A percentile compares a stretch with the other conserved stretches of the same genome.
Evolutionary conservation across 2,329 filamentous ascomycete species (phyloP).

Genomic region (Aspergillus costaricaensis): DNA sequence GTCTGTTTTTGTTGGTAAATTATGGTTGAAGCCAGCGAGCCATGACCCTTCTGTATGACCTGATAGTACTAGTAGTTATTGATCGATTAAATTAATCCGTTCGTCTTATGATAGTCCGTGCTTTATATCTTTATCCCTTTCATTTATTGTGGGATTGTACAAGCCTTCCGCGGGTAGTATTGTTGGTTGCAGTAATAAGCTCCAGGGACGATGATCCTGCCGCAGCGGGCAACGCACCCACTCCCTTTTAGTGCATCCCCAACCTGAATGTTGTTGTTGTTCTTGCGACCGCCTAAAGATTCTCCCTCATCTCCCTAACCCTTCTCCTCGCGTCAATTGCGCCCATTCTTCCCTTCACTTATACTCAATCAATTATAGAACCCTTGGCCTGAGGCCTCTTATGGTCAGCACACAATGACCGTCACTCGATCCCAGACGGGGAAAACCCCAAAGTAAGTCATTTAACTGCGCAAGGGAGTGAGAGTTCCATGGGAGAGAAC

Average conservation of each 20-base stretch:
- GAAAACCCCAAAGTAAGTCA: constrained; percentile 53
- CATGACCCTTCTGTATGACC: too few species aligned
- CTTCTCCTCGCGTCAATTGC: constrained; percentile 9
- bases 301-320: constrained; percentile 4
- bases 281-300: constrained; percentile 7
- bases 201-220: background rate
- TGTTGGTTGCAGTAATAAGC: background rate
- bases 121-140: too few species aligned
- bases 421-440: constrained; percentile 55
- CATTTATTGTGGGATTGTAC: background rate
- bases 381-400: constrained; percentile 4
- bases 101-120: too few species aligned
- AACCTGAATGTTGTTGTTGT: background rate
- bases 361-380: background rate
- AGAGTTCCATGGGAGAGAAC: background rate
- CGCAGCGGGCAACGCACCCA: constrained; percentile 2
- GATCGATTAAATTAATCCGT: too few species aligned
- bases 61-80: too few species aligned
- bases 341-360: background rate
- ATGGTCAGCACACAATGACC: constrained; percentile 41
- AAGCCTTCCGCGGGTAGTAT: background rate
- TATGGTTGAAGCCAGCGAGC: too few species aligned
- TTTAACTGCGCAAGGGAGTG: constrained; percentile 15
- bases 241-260: background rate
- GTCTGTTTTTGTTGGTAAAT: too few species aligned